Base-by-base conservation (phyloP, 352 stramenopile genomes). In the Plasmopara muralis region DNA sequence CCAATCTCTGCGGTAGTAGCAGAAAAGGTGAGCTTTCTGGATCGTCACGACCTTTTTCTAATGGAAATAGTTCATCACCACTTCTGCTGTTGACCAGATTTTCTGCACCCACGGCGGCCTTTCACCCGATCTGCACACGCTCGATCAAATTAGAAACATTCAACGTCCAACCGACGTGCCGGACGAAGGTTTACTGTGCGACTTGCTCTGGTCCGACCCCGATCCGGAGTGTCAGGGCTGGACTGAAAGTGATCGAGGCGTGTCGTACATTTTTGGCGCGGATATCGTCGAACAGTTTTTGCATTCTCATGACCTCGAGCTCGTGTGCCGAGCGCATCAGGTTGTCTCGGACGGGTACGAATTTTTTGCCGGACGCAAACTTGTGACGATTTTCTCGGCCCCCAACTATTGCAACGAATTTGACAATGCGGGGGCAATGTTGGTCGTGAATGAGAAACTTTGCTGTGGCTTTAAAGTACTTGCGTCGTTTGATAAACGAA, bases 351-450 rank as follows among this genome's bases (percentile, higher is more conserved):
- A 99, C 68, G 97, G 97, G 35, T 99, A 99, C 76, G 96, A 99
- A 75, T 99, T 99, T 73, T 99, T 99, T 67, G 96, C 97, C 1
- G 84, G 93, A 25, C 83, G 97, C 47, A 97, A 98, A 67, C 85
- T 99, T 31, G 97, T 99, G 9, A 99, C 97, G 12, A 88, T 99
- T 47, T 99, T 99, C 65, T 99, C 95, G 15, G 97, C 97, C 7
- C 97, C 97, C 10, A 99, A 99, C 74, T 99, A 99, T 71, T 99
- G 97, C 74, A 97, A 98, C 52, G 97, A 99, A 78, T 99, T 99
- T 68, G 97, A 99, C 71, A 99, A 99, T 65, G 95, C 96, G n/a
- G 97, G 96, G 28, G 80, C 78, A 0, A 93, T 95, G 63, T 61
- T 95, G 12, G 70, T 78, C 29, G 79, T 92, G 6, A 79, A 89